Percentiles rank a stretch among this genome's conserved stretches.
Evolutionary conservation across 202 grass and related monocot species (phyloP).

Genomic region (Brachypodium distachyon): DNA sequence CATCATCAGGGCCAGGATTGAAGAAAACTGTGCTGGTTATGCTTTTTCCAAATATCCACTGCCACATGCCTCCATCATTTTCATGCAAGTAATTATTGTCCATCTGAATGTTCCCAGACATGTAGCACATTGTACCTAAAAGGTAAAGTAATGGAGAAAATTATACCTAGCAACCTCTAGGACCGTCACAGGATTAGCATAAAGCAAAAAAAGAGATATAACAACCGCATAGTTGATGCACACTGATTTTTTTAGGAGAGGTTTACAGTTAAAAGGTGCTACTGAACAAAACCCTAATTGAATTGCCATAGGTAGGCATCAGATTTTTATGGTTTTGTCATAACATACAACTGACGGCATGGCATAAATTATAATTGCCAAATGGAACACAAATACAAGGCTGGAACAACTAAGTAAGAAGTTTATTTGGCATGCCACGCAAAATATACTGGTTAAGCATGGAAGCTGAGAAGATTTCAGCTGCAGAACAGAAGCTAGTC

Average conservation of each 20-base stretch:
- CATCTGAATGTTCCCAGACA: constrained; percentile 76
- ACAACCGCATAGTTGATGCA: background rate
- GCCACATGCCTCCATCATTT: constrained; percentile 89
- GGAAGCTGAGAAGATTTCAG: background rate
- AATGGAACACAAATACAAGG: background rate
- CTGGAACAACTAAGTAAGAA: background rate
- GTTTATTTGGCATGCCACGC: background rate
- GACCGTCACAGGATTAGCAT: background rate
- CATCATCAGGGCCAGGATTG: constrained; percentile 67
- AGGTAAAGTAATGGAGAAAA: constrained; percentile 1
- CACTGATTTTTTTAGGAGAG: background rate
- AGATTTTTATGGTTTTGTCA: background rate
- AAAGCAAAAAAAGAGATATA: background rate
- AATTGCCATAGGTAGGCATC: background rate
- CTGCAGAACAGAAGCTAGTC: background rate
- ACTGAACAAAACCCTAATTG: background rate
- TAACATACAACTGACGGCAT: background rate
- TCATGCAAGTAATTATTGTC: constrained; percentile 83
- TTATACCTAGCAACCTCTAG: background rate
- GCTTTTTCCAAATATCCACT: constrained; percentile 94
- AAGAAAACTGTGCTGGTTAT: constrained; percentile 65
- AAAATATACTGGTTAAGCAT: background rate
- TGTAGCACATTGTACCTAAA: constrained; percentile 88
- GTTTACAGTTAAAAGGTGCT: background rate
- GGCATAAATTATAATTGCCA: background rate